These are phyloP conservation scores for Waltergamsia citrina DNA, from an alignment of 2,329 filamentous ascomycete species.

Conservation along the genomic window DNA sequence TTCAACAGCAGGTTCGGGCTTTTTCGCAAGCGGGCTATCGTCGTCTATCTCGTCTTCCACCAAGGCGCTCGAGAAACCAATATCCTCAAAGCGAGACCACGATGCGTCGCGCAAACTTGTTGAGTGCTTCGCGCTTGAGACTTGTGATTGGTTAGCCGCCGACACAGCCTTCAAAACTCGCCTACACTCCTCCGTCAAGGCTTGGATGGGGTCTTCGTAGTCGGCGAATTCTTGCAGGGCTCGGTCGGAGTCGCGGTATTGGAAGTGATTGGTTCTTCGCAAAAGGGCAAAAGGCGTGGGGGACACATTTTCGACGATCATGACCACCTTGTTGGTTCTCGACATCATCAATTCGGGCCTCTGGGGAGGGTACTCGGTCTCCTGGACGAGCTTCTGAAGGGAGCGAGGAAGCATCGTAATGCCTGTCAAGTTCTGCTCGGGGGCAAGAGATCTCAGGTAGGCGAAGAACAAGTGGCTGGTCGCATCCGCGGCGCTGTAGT, in stretches of 20 bases:
- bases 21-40: slow-evolving; percentile 32
- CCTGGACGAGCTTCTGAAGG: slow-evolving; percentile 79
- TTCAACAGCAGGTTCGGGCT: slow-evolving; percentile 25
- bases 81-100: slow-evolving; percentile 94
- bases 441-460: slow-evolving; percentile 81
- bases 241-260: slow-evolving; percentile 81
- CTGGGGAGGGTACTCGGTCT: slow-evolving; percentile 89
- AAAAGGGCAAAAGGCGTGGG: slow-evolving; percentile 88
- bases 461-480: slow-evolving; percentile 97
- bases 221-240: slow-evolving; percentile 80
- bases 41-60: slow-evolving; percentile 64
- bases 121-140: slow-evolving; percentile 60
- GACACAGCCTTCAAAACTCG: slow-evolving; percentile 86
- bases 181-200: slow-evolving; percentile 87
- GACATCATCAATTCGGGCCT: slow-evolving; percentile 67
- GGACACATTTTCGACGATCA: slow-evolving; percentile 94
- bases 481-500: slow-evolving; percentile 74
- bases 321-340: slow-evolving; percentile 79
- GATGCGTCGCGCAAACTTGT: slow-evolving; percentile 74
- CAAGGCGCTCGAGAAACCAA: slow-evolving; percentile 73
- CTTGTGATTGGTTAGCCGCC: slow-evolving; percentile 75
- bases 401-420: slow-evolving; percentile 85
- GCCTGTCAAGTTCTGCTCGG: slow-evolving; percentile 66
- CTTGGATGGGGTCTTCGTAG: slow-evolving; percentile 80
- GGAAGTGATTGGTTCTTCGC: slow-evolving; percentile 85